Base-by-base conservation (phyloP, 768 basidiomycete species). In the Pisolithus sp. region DNA sequence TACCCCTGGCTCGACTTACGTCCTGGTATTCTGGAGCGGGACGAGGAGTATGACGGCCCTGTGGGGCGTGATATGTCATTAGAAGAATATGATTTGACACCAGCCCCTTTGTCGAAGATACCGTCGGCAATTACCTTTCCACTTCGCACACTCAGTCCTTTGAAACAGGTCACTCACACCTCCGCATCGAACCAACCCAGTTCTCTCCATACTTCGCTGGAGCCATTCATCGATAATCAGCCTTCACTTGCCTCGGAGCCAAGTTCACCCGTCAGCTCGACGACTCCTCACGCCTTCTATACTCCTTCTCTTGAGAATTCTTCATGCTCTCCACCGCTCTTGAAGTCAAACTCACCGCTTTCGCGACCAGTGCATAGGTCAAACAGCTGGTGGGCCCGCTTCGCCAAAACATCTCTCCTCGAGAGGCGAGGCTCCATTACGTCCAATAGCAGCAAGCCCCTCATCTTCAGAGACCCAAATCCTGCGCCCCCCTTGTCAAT, bases 381-480 rank as follows among this genome's bases (percentile, higher is more conserved):
- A 39, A 81, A 88, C 62, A 81, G 76, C 10, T 90, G 89, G 86
- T 93, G 89, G 85, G 68, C 75, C 8, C 82, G 86, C 3, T 83
- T 93, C 59, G 73, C 86, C 13, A 79, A 78, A 50, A 78, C 82
- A 17, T 77, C 80, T 31, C 71, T 88, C 46, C 73, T 86, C 24
- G 86, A 87, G 56, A 76, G 82, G 38, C 72, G 74, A 23, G 53
- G 68, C 10, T 81, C 75, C 58, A 72, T 73, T 50, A 68, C 68
- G 50, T 62, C 68, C 51, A 62, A 8, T 2, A 44, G 12, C 24
- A 24, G 53, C 59, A 66, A 48, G 52, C 58, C 43, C 43, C 63
- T 74, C 15, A 83, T 89, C 20, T 79, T 93, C 61, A 79, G 87
- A 20, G 91, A 94, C 67, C 91, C 92, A 1, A 82, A 83, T 48